Conservation (phyloP, 352 stramenopile genomes). For the Halophytophthora polymorphica region DNA sequence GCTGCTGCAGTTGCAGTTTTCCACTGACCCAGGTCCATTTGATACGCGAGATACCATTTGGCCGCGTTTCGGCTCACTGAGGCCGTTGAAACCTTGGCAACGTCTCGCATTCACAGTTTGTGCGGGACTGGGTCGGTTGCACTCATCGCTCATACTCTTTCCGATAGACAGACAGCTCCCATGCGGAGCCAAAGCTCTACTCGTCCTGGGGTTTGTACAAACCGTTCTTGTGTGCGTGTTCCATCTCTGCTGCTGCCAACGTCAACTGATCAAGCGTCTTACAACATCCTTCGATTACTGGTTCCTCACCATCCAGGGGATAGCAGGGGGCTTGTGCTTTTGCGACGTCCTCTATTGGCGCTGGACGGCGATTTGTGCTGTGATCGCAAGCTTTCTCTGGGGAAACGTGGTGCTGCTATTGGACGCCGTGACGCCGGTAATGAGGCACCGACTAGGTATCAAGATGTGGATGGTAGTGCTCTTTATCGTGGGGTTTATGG, state of each 20-base stretch:
- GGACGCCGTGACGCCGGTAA: conserved; percentile 17
- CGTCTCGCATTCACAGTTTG: conserved; percentile 6
- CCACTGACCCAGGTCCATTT: conserved; percentile 12
- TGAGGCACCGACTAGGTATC: conserved; percentile 12
- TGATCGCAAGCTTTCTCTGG: conserved; percentile 15
- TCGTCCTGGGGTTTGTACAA: background rate
- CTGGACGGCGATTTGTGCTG: conserved; percentile 18
- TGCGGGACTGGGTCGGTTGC: conserved; percentile 13
- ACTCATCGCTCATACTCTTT: conserved; percentile 23
- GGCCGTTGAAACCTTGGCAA: conserved; percentile 16
- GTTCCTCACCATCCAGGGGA: conserved; percentile 21
- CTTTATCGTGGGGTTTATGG: conserved; percentile 20
- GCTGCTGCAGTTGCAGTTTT: conserved; percentile 21
- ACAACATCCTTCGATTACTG: conserved; percentile 22
- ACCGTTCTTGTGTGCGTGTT: conserved; percentile 10
- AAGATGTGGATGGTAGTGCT: conserved; percentile 25
- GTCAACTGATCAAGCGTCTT: conserved; percentile 13
- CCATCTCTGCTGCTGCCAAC: conserved; percentile 13
- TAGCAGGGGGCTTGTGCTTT: conserved; percentile 21
- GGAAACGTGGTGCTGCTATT: conserved; percentile 11
- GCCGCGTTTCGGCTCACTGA: conserved; percentile 2
- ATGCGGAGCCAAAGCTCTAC: conserved; percentile 7
- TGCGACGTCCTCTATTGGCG: conserved; percentile 20
- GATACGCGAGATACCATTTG: conserved; percentile 16
- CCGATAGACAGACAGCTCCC: background rate